Conservation (phyloP, 768 basidiomycete genomes). For the Trametes punicea region DNA sequence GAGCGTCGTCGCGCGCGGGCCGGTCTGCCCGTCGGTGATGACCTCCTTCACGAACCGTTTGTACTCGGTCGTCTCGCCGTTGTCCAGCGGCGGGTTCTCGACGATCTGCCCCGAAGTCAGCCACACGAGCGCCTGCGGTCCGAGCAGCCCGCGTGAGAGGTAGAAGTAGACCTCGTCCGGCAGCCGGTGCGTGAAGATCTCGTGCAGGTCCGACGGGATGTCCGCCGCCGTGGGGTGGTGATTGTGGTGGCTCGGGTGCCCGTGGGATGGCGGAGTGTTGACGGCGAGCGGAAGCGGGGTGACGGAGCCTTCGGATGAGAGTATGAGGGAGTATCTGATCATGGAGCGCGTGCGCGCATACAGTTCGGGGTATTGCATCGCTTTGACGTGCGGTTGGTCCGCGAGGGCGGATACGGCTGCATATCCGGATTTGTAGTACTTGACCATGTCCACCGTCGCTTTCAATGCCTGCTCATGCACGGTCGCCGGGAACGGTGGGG, state of each 20-base stretch:
- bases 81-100: constrained; percentile 87
- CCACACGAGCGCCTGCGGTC: constrained; percentile 92
- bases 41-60: constrained; percentile 94
- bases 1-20: constrained; percentile 86
- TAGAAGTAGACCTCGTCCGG: constrained; percentile 98
- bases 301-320: constrained; percentile 83
- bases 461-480: constrained; percentile 79
- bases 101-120: constrained; percentile 82
- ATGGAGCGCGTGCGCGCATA: constrained; percentile 89
- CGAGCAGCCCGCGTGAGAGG: constrained; percentile 86
- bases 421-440: constrained; percentile 87
- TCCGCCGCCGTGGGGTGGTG: constrained; percentile 81
- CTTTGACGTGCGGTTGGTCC: constrained; percentile 81
- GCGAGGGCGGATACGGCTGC: constrained; percentile 72
- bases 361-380: constrained; percentile 74
- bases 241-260: constrained; percentile 47
- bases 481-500: constrained; percentile 77
- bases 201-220: constrained; percentile 87
- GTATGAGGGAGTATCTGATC: constrained; percentile 87
- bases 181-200: constrained; percentile 90
- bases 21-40: constrained; percentile 91
- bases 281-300: constrained; percentile 76
- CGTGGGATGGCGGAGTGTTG: constrained; percentile 45
- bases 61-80: constrained; percentile 94
- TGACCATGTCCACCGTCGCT: constrained; percentile 88